A percentile compares a stretch with the other conserved stretches of the same genome.
phyloP scores from a whole-genome alignment of 78 protist genomes.

The Dictyostelium intermedium region DNA sequence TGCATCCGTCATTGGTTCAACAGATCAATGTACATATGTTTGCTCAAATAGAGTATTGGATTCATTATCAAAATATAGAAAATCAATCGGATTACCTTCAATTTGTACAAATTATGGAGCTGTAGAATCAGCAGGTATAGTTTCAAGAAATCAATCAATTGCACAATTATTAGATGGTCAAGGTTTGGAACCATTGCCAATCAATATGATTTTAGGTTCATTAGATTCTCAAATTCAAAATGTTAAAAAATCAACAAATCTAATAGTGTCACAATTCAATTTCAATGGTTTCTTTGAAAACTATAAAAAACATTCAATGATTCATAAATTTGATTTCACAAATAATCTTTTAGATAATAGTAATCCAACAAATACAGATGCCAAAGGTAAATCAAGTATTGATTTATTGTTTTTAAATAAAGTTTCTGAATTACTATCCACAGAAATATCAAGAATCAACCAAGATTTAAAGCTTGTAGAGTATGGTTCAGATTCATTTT shows the following conservation, averaged over 20 bases:
- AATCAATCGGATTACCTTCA: constrained; percentile 41
- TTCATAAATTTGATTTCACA: not conserved
- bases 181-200: constrained; percentile 7
- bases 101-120: constrained; percentile 73
- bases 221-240: constrained; percentile 3
- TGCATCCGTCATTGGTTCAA: constrained; percentile 26
- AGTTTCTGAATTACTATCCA: constrained; percentile 34
- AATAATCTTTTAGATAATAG: not conserved
- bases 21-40: constrained; percentile 77
- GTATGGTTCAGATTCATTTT: not conserved
- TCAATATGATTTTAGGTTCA: constrained; percentile 6
- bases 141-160: constrained; percentile 29
- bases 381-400: not conserved
- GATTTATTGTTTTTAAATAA: not conserved
- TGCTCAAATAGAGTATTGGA: constrained; percentile 82
- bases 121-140: constrained; percentile 31
- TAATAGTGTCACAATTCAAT: not conserved
- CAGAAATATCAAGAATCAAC: not conserved
- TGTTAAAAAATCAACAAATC: not conserved
- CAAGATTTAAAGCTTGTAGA: not conserved
- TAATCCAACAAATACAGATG: not conserved
- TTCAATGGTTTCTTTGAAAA: not conserved
- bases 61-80: constrained; percentile 51
- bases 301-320: not conserved
- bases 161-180: not conserved